phyloP scores from a whole-genome alignment of 768 basidiomycete genomes.

The Goffeauzyma gilvescens region DNA sequence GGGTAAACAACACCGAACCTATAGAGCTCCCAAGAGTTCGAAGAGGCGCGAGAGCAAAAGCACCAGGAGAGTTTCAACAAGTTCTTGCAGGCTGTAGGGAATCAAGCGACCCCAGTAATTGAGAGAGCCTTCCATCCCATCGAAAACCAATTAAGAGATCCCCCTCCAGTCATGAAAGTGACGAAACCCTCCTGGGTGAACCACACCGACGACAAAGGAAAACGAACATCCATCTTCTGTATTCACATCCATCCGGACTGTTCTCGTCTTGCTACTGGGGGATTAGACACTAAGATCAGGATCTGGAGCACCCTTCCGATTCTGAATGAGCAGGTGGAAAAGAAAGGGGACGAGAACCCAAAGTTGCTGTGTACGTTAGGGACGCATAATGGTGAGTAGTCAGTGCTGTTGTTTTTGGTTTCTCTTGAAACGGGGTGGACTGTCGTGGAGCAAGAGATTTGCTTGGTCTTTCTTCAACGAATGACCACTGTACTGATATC shows the following conservation, averaged over 20 bases:
- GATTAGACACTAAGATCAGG: constrained; percentile 82
- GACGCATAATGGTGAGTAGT: constrained; percentile 58
- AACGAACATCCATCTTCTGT: constrained; percentile 71
- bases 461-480: too few species aligned
- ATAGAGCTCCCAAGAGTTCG: too few species aligned
- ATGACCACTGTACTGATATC: too few species aligned
- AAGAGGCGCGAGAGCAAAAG: too few species aligned
- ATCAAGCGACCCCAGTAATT: too few species aligned
- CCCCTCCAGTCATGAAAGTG: constrained; percentile 23
- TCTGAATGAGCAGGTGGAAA: constrained; percentile 49
- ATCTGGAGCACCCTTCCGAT: constrained; percentile 97
- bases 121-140: too few species aligned
- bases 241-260: constrained; percentile 89
- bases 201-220: constrained; percentile 40
- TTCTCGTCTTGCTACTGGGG: constrained; percentile 89
- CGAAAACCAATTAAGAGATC: background rate
- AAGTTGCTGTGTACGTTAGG: constrained; percentile 77
- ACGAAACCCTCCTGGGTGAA: constrained; percentile 29
- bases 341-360: constrained; percentile 48
- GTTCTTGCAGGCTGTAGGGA: too few species aligned
- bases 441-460: too few species aligned
- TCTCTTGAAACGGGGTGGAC: background rate
- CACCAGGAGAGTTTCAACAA: too few species aligned
- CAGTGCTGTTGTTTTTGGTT: background rate
- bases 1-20: too few species aligned